A percentile compares a stretch with the other conserved stretches of the same genome.
Conservation (phyloP, 2,329 filamentous ascomycete species). For the Dactylonectria estremocensis region DNA sequence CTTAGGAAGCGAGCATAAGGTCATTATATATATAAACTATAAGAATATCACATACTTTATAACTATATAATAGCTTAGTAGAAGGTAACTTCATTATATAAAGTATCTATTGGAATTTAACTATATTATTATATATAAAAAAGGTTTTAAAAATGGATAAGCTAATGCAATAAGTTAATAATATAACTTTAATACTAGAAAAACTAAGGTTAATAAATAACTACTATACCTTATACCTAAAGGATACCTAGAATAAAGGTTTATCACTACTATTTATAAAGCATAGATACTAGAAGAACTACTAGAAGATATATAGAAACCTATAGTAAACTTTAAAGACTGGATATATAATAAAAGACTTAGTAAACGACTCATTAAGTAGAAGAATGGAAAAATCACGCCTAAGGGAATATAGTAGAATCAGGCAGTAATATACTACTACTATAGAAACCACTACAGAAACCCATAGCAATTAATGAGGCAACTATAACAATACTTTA, state of each 20-base stretch:
- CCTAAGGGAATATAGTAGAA: no score
- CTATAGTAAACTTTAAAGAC: no score
- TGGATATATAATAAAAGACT: no score
- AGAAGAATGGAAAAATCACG: no score
- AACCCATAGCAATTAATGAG: no score
- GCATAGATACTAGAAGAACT: no score
- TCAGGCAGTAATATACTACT: no score
- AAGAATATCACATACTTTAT: constrained; percentile 14
- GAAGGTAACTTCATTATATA: neutral
- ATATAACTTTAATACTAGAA: constrained; percentile 21
- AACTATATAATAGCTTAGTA: constrained; percentile 28
- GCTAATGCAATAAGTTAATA: constrained; percentile 17
- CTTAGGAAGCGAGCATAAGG: constrained; percentile 28
- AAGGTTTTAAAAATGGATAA: constrained; percentile 26
- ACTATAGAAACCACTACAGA: no score
- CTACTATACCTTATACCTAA: neutral
- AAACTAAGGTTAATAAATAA: neutral
- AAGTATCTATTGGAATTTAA: neutral
- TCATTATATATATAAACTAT: constrained; percentile 31
- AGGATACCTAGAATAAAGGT: constrained; percentile 1
- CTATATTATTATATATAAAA: constrained; percentile 38
- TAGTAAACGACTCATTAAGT: no score
- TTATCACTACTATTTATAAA: neutral
- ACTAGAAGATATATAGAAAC: no score
- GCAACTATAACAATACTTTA: no score